phyloP scores from a whole-genome alignment of 2,329 filamentous ascomycete genomes.

The Bimuria novae-zelandiae region DNA sequence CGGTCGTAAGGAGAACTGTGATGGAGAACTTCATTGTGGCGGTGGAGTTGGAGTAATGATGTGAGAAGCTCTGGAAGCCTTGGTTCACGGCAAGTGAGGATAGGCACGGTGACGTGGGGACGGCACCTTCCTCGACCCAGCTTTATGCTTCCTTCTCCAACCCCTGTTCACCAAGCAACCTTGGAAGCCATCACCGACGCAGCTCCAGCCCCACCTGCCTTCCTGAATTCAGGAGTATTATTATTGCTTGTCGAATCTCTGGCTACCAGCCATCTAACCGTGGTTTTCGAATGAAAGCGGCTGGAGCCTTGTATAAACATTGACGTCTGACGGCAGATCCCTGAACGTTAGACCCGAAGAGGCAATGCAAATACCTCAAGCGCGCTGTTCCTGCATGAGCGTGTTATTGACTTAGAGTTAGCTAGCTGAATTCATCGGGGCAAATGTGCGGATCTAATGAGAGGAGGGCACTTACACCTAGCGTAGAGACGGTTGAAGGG shows the following conservation, averaged over 20 bases:
- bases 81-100: not conserved
- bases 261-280: not conserved
- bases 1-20: conserved; percentile 1
- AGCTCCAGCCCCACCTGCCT: not conserved
- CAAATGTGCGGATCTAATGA: not conserved
- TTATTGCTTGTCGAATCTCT: not conserved
- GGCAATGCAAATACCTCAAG: not conserved
- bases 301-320: not conserved
- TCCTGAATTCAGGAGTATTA: not conserved
- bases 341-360: not conserved
- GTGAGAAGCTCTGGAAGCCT: not conserved
- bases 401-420: not conserved
- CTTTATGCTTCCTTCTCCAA: not conserved
- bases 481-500: not conserved
- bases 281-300: not conserved
- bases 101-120: too few species aligned
- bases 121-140: not conserved
- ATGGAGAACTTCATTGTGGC: conserved; percentile 3
- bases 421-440: not conserved
- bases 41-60: not conserved
- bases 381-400: conserved; percentile 1
- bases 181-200: not conserved
- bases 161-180: not conserved
- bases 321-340: not conserved
- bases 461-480: not conserved